Conservation (phyloP, 768 basidiomycete genomes). For the Boletus tomentosulus region DNA sequence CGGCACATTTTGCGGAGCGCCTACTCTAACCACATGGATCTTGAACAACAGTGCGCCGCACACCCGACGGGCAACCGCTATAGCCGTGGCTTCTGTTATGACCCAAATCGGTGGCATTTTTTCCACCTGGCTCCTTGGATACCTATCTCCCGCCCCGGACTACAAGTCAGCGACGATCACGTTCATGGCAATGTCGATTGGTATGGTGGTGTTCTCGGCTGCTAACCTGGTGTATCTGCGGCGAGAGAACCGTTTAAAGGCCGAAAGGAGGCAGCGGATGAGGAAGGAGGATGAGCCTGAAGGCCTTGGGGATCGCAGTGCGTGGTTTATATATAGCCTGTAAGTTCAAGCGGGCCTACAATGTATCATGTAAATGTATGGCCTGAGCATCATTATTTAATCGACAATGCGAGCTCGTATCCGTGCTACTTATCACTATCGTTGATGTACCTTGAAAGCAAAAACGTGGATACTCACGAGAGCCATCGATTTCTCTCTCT, state of each 20-base stretch:
- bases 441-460: too few species aligned
- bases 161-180: slow-evolving; percentile 46
- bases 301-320: slow-evolving; percentile 47
- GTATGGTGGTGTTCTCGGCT: slow-evolving; percentile 34
- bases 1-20: slow-evolving; percentile 47
- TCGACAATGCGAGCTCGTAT: too few species aligned
- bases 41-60: slow-evolving; percentile 61
- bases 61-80: slow-evolving; percentile 51
- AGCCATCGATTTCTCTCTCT: too few species aligned
- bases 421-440: too few species aligned
- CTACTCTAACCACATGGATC: slow-evolving; percentile 54
- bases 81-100: slow-evolving; percentile 51
- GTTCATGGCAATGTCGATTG: slow-evolving; percentile 34
- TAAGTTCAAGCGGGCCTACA: slow-evolving; percentile 19
- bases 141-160: slow-evolving; percentile 43
- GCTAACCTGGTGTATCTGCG: slow-evolving; percentile 40
- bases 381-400: background rate
- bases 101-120: slow-evolving; percentile 58
- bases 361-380: background rate
- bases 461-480: too few species aligned
- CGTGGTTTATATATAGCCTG: slow-evolving; percentile 52
- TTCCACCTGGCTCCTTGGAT: slow-evolving; percentile 56
- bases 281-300: slow-evolving; percentile 35
- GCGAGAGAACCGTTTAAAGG: slow-evolving; percentile 45
- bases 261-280: slow-evolving; percentile 28